Conservation (phyloP, 495 filamentous ascomycete genomes). For the Penicillium antarcticum region DNA sequence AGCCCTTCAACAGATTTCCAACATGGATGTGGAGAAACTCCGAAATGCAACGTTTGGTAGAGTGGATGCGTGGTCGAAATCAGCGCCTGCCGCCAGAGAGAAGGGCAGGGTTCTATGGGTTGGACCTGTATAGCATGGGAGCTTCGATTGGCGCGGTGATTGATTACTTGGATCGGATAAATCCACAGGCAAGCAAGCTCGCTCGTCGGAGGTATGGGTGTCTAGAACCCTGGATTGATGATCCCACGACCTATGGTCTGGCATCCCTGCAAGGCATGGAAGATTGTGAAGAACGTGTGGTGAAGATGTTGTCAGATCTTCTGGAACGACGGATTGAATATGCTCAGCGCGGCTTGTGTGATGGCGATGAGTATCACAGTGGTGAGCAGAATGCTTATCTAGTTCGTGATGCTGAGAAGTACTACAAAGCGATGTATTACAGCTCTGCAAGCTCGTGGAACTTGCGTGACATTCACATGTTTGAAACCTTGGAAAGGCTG, state of each 20-base stretch:
- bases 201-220: slow-evolving; percentile 47
- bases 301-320: slow-evolving; percentile 45
- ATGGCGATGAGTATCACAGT: slow-evolving; percentile 53
- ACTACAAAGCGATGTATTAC: slow-evolving; percentile 60
- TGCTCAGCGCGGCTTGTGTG: slow-evolving; percentile 12
- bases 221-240: slow-evolving; percentile 49
- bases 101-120: slow-evolving; percentile 49
- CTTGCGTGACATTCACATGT: slow-evolving; percentile 57
- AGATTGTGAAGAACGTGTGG: slow-evolving; percentile 47
- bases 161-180: slow-evolving; percentile 49
- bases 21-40: slow-evolving; percentile 63
- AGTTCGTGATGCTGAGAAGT: slow-evolving; percentile 53
- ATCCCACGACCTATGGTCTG: slow-evolving; percentile 52
- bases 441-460: slow-evolving; percentile 55
- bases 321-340: slow-evolving; percentile 47
- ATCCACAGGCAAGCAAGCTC: slow-evolving; percentile 41
- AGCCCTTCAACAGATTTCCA: slow-evolving; percentile 53
- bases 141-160: slow-evolving; percentile 50
- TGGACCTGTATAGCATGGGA: slow-evolving; percentile 56
- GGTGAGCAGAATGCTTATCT: slow-evolving; percentile 55
- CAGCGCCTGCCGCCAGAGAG: slow-evolving; percentile 23
- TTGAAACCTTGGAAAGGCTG: slow-evolving; percentile 48
- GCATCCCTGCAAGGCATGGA: slow-evolving; percentile 41
- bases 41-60: slow-evolving; percentile 54
- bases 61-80: slow-evolving; percentile 54